These are phyloP conservation scores for Cinnamomum micranthum DNA, from an alignment of 164 flowering plant species.

Conservation along the genomic window DNA sequence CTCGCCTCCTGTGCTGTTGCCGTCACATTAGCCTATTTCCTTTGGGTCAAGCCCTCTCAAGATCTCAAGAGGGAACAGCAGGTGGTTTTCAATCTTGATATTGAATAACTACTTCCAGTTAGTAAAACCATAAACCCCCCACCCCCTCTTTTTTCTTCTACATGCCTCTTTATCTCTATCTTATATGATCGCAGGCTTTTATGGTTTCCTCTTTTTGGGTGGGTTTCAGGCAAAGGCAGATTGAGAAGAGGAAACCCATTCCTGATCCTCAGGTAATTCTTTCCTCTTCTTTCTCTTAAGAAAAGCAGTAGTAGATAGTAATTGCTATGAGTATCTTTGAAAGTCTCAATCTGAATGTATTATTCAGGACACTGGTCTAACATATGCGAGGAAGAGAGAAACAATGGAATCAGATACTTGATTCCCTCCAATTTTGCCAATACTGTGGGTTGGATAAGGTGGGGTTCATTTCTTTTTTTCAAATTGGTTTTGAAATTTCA, in stretches of 20 bases:
- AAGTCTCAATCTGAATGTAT: neutral
- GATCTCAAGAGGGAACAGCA: slow-evolving; percentile 74
- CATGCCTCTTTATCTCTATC: too few relatives aligned
- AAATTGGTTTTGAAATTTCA: neutral
- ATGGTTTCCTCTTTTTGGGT: neutral
- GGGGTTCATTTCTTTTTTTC: neutral
- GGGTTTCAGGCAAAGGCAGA: slow-evolving; percentile 61
- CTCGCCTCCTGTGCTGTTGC: slow-evolving; percentile 96
- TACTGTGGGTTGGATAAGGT: slow-evolving; percentile 4
- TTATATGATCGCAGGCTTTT: neutral
- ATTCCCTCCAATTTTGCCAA: neutral
- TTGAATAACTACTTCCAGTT: too few relatives aligned
- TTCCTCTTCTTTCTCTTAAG: neutral
- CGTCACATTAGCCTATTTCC: slow-evolving; percentile 75
- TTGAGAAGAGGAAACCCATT: slow-evolving; percentile 69
- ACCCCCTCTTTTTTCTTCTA: too few relatives aligned
- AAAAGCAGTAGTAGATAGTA: neutral
- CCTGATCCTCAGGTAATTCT: slow-evolving; percentile 74
- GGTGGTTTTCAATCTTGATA: slow-evolving; percentile 24
- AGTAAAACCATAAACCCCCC: too few relatives aligned
- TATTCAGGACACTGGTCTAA: slow-evolving; percentile 64
- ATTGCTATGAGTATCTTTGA: neutral
- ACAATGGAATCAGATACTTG: slow-evolving; percentile 30
- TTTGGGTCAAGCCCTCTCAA: slow-evolving; percentile 90
- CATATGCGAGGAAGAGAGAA: slow-evolving; percentile 59